These are phyloP conservation scores for Russula compacta DNA, from an alignment of 768 basidiomycete species.

Conservation along the genomic window DNA sequence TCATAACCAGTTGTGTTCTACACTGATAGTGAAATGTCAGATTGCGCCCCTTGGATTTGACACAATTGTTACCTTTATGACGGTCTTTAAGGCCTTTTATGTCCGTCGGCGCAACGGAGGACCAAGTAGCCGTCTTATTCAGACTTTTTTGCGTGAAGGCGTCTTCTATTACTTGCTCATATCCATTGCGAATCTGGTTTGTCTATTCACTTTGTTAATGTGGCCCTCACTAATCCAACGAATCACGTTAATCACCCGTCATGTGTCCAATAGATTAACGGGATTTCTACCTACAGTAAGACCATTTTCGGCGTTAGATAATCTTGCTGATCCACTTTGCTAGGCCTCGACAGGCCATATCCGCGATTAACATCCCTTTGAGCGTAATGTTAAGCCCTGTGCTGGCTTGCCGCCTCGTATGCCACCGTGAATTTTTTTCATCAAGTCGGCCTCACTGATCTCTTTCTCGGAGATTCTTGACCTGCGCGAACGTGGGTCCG, in stretches of 20 bases:
- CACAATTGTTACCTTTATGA: conserved; percentile 73
- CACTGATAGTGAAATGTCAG: conserved; percentile 29
- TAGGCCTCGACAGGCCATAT: conserved; percentile 75
- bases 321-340: conserved; percentile 9
- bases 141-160: conserved; percentile 79
- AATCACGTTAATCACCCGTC: conserved; percentile 7
- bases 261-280: conserved; percentile 45
- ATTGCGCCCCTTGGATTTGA: conserved; percentile 77
- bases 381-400: conserved; percentile 79
- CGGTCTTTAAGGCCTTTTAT: conserved; percentile 66
- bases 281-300: conserved; percentile 83
- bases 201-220: conserved; percentile 9
- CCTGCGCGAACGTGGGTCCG: conserved; percentile 71
- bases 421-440: conserved; percentile 16
- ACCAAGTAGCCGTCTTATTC: conserved; percentile 69
- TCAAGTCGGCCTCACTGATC: background rate
- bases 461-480: conserved; percentile 54
- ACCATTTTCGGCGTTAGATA: conserved; percentile 3
- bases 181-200: conserved; percentile 71
- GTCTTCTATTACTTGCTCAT: conserved; percentile 82
- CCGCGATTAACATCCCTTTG: conserved; percentile 75
- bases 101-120: conserved; percentile 70
- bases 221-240: background rate
- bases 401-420: conserved; percentile 67
- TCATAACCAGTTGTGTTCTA: background rate